phyloP scores from a whole-genome alignment of 257 asterid genomes.

The Apocynum venetum region DNA sequence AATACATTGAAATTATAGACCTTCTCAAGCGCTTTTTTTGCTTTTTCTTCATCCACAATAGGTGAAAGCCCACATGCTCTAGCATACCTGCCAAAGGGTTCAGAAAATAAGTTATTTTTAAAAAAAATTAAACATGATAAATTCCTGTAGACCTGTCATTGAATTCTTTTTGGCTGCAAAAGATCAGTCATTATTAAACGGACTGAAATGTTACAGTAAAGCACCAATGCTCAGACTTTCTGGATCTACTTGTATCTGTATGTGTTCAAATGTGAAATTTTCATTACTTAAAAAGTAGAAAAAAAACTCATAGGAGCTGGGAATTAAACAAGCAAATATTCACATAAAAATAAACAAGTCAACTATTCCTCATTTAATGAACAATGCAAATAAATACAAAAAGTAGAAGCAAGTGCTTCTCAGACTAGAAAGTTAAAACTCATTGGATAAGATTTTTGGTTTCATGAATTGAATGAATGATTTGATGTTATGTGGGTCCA shows the following conservation, averaged over 20 bases:
- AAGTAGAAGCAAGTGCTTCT: not conserved
- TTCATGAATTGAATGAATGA: too few relatives aligned
- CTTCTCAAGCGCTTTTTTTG: constrained; percentile 59
- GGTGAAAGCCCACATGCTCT: constrained; percentile 85
- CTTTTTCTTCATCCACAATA: constrained; percentile 81
- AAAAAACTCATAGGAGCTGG: not conserved
- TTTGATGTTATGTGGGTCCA: too few relatives aligned
- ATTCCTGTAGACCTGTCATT: too few relatives aligned
- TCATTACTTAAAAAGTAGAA: not conserved
- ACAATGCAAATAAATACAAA: not conserved
- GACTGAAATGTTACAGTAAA: not conserved
- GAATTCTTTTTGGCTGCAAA: not conserved
- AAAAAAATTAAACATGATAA: too few relatives aligned
- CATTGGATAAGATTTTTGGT: too few relatives aligned
- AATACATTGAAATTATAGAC: constrained; percentile 74
- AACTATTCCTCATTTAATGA: not conserved
- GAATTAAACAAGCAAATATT: not conserved
- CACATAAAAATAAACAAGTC: not conserved
- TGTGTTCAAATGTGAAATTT: not conserved
- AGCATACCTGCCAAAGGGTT: constrained; percentile 66
- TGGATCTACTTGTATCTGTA: not conserved
- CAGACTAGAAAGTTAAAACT: not conserved
- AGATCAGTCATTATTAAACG: not conserved
- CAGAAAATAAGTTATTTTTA: too few relatives aligned
- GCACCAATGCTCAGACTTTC: not conserved